phyloP scores from a whole-genome alignment of 2,329 filamentous ascomycete species.

The Aspergillus thermomutatus region DNA sequence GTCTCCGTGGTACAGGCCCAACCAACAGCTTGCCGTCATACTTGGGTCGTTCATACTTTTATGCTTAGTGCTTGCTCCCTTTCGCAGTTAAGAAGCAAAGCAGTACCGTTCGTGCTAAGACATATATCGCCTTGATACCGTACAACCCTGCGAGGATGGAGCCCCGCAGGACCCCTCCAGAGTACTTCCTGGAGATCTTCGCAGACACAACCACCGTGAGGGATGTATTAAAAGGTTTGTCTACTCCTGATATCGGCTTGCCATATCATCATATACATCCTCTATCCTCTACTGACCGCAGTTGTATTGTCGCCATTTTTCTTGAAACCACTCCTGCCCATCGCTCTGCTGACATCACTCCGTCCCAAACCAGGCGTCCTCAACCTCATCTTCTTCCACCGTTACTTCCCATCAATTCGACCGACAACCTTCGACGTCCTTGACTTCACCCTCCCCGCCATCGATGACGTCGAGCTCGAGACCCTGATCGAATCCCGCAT shows the following conservation, averaged over 20 bases:
- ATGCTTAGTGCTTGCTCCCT: neutral
- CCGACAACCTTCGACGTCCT: conserved; percentile 85
- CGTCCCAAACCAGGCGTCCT: conserved; percentile 64
- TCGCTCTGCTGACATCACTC: neutral
- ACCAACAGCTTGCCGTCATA: conserved; percentile 14
- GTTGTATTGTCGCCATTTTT: neutral
- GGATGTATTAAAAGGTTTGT: conserved; percentile 84
- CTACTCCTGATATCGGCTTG: neutral
- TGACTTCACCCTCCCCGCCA: conserved; percentile 82
- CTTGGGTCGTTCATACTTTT: conserved; percentile 12
- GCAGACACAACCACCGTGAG: conserved; percentile 85
- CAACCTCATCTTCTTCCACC: conserved; percentile 98
- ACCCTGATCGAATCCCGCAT: conserved; percentile 90
- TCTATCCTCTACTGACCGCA: neutral
- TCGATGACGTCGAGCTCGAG: conserved; percentile 86
- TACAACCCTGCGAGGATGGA: conserved; percentile 52
- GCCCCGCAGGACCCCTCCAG: conserved; percentile 64
- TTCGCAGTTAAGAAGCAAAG: neutral
- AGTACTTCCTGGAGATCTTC: conserved; percentile 92
- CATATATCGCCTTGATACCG: neutral
- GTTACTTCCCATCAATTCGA: conserved; percentile 84
- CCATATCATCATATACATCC: neutral
- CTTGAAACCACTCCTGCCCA: neutral
- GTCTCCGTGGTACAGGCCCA: conserved; percentile 7
- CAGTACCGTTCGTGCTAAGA: neutral